These are phyloP conservation scores for Alternaria sp. DNA, from an alignment of 2,329 filamentous ascomycete species.

Conservation along the genomic window DNA sequence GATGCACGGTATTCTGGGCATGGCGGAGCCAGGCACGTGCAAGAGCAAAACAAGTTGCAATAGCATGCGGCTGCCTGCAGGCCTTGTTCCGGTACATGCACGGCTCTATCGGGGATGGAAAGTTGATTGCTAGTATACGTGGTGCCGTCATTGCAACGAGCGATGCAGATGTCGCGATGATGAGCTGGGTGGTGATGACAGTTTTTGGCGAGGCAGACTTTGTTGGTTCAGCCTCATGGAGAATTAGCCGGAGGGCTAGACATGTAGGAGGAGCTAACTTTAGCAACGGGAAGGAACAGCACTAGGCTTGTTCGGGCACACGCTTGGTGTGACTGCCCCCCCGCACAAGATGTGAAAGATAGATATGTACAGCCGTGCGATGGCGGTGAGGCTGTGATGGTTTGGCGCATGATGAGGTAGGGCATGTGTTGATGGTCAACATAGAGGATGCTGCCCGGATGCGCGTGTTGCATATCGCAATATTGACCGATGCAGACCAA, in stretches of 20 bases:
- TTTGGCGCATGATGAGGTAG: not conserved
- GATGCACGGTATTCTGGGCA: slow-evolving; percentile 15
- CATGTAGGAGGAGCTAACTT: slow-evolving; percentile 18
- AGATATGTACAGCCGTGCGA: slow-evolving; percentile 14
- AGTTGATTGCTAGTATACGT: slow-evolving; percentile 10
- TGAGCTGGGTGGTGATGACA: slow-evolving; percentile 12
- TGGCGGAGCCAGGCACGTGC: slow-evolving; percentile 10
- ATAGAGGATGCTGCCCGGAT: not conserved
- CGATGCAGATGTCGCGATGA: not conserved
- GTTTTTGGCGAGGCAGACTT: slow-evolving; percentile 32
- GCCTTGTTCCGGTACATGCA: slow-evolving; percentile 7
- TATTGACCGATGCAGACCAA: slow-evolving; percentile 11
- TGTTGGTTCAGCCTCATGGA: slow-evolving; percentile 18
- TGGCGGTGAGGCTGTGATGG: slow-evolving; percentile 9
- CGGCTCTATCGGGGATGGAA: slow-evolving; percentile 8
- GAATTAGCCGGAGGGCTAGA: slow-evolving; percentile 14
- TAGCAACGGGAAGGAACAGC: slow-evolving; percentile 20
- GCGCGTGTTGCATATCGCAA: slow-evolving; percentile 4
- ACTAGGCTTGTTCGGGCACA: slow-evolving; percentile 8
- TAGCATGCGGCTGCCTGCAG: slow-evolving; percentile 6
- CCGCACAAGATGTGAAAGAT: slow-evolving; percentile 5
- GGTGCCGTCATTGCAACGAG: slow-evolving; percentile 19
- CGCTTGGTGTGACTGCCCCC: slow-evolving; percentile 17
- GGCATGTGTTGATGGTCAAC: not conserved
- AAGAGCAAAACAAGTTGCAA: slow-evolving; percentile 3